These are phyloP conservation scores for Tricholoma bakamatsutake DNA, from an alignment of 768 basidiomycete species.

Conservation along the genomic window DNA sequence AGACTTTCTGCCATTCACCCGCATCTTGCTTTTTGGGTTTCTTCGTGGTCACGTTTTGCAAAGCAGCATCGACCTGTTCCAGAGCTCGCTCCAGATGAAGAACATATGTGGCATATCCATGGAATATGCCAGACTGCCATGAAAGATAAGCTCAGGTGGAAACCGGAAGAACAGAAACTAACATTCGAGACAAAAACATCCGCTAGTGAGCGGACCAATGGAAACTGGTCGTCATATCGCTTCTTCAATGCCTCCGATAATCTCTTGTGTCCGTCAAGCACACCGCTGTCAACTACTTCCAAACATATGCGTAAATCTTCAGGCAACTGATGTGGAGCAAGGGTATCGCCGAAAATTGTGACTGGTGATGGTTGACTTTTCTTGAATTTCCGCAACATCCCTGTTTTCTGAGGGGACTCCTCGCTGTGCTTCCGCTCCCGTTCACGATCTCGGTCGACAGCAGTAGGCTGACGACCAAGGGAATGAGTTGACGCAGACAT, in stretches of 20 bases:
- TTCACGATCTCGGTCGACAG: slow-evolving; percentile 39
- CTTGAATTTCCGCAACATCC: slow-evolving; percentile 64
- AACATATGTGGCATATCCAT: slow-evolving; percentile 91
- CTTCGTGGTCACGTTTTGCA: slow-evolving; percentile 61
- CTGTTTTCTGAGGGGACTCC: slow-evolving; percentile 32
- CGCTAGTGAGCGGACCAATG: slow-evolving; percentile 85
- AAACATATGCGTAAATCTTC: slow-evolving; percentile 83
- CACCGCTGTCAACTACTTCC: slow-evolving; percentile 80
- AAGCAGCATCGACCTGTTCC: slow-evolving; percentile 77
- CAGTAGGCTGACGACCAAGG: slow-evolving; percentile 61
- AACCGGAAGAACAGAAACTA: slow-evolving; percentile 27
- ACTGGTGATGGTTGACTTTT: slow-evolving; percentile 54
- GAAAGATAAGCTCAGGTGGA: slow-evolving; percentile 10
- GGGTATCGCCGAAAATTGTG: slow-evolving; percentile 41
- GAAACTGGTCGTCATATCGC: slow-evolving; percentile 94
- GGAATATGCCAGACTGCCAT: slow-evolving; percentile 81
- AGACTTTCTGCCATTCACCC: slow-evolving; percentile 72
- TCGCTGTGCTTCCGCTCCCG: slow-evolving; percentile 48
- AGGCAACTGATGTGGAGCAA: slow-evolving; percentile 77
- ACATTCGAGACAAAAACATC: slow-evolving; percentile 96
- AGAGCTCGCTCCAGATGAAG: slow-evolving; percentile 91
- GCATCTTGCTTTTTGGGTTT: slow-evolving; percentile 80
- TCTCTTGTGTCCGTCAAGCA: slow-evolving; percentile 84
- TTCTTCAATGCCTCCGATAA: slow-evolving; percentile 82
- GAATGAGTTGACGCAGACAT: slow-evolving; percentile 66